A percentile compares a stretch with the other conserved stretches of the same genome.
Evolutionary conservation across 768 basidiomycete genomes (phyloP).

Genomic region (Auricularia heimuer): DNA sequence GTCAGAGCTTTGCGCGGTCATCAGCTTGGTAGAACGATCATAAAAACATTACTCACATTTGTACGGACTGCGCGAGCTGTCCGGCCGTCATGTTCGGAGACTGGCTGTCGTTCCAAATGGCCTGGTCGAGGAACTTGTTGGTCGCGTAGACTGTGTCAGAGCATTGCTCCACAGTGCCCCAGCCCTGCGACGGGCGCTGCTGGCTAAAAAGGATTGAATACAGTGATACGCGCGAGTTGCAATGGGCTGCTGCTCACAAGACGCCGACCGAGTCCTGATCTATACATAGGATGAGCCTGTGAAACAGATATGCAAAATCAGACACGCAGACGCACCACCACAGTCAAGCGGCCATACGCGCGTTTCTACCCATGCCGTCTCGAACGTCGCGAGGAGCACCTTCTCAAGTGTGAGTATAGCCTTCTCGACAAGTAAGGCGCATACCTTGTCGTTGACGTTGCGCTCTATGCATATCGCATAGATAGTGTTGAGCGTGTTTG

Average conservation of each 20-base stretch:
- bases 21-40: no score
- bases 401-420: neutral
- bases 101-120: neutral
- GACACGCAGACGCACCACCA: neutral
- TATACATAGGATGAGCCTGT: neutral
- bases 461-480: neutral
- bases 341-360: neutral
- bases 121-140: neutral
- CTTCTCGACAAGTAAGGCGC: neutral
- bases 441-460: neutral
- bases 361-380: neutral
- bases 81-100: neutral
- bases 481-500: neutral
- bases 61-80: neutral
- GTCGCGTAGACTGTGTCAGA: neutral
- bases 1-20: neutral
- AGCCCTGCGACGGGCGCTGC: neutral
- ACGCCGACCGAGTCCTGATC: neutral
- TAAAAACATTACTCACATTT: neutral
- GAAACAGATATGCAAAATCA: neutral
- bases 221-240: neutral
- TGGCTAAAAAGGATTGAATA: neutral
- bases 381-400: neutral
- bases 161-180: neutral
- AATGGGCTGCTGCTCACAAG: neutral